phyloP scores from a whole-genome alignment of 495 filamentous ascomycete genomes.

The Penicillium cosmopolitanum region DNA sequence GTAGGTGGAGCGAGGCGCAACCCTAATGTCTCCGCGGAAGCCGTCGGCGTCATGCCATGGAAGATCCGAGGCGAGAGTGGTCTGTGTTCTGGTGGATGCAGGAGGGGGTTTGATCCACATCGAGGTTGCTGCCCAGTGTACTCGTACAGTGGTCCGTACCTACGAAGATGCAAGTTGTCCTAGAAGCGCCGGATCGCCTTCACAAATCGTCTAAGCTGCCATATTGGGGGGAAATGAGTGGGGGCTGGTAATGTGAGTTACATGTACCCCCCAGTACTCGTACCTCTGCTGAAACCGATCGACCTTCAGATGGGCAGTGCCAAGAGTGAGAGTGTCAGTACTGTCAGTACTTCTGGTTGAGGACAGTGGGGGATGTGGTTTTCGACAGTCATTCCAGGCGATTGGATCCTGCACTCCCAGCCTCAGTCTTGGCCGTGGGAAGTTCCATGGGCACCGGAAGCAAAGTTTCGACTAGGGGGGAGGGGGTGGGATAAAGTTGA shows the following conservation, averaged over 20 bases:
- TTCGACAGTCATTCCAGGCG: conserved; percentile 1
- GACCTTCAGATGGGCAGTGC: neutral
- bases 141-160: too few relatives aligned
- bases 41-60: neutral
- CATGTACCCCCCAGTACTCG: too few relatives aligned
- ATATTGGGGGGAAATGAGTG: neutral
- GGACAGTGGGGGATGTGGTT: neutral
- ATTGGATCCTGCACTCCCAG: neutral
- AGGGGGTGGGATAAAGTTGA: conserved; percentile 2
- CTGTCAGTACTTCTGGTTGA: too few relatives aligned
- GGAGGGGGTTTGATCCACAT: neutral
- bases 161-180: too few relatives aligned
- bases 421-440: neutral
- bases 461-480: neutral
- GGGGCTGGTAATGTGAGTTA: neutral
- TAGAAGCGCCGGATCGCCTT: conserved; percentile 1
- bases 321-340: neutral
- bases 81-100: neutral
- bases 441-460: neutral
- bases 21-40: neutral
- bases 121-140: neutral
- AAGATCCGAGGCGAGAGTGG: neutral
- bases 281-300: neutral
- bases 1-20: neutral
- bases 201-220: neutral